These are phyloP conservation scores for Saccharomyces hybrid DNA, from an alignment of 1,139 yeast genomes.

Conservation along the genomic window DNA sequence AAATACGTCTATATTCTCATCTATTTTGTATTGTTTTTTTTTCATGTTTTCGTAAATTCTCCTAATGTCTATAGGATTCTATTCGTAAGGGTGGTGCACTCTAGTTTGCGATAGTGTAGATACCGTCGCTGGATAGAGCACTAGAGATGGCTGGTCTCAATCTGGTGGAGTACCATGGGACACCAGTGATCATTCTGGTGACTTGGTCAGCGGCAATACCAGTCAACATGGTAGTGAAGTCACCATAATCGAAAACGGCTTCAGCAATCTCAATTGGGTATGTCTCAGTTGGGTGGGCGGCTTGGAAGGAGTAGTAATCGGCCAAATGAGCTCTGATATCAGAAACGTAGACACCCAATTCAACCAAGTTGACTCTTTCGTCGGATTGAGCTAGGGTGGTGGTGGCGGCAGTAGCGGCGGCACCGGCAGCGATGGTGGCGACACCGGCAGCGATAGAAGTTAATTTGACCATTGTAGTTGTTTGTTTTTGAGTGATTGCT, in stretches of 20 bases:
- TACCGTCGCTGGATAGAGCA: constrained; percentile 5
- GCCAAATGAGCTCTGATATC: constrained; percentile 7
- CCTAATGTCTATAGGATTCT: neutral
- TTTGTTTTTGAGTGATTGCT: neutral
- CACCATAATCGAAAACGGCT: constrained; percentile 4
- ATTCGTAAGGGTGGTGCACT: neutral
- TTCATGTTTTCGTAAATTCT: neutral
- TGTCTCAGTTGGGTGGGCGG: constrained; percentile 6
- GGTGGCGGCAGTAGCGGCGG: constrained; percentile 5
- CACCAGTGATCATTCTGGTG: constrained; percentile 10
- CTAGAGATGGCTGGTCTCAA: constrained; percentile 5
- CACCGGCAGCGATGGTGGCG: neutral
- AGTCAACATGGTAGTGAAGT: constrained; percentile 1
- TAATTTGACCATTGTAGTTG: neutral
- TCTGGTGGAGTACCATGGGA: constrained; percentile 13
- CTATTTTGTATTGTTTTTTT: neutral
- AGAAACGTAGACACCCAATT: constrained; percentile 6
- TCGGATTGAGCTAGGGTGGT: constrained; percentile 8
- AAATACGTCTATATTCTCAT: neutral
- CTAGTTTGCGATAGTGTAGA: constrained; percentile 4
- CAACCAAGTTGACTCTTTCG: constrained; percentile 6
- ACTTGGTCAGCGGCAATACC: constrained; percentile 5
- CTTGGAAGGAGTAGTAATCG: constrained; percentile 3
- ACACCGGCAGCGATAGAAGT: neutral
- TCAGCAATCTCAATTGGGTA: constrained; percentile 6